A percentile compares a stretch with the other conserved stretches of the same genome.
These are phyloP conservation scores for Hemisphaericaspora nanyangensis DNA, from an alignment of 805 yeast species.

Conservation along the genomic window DNA sequence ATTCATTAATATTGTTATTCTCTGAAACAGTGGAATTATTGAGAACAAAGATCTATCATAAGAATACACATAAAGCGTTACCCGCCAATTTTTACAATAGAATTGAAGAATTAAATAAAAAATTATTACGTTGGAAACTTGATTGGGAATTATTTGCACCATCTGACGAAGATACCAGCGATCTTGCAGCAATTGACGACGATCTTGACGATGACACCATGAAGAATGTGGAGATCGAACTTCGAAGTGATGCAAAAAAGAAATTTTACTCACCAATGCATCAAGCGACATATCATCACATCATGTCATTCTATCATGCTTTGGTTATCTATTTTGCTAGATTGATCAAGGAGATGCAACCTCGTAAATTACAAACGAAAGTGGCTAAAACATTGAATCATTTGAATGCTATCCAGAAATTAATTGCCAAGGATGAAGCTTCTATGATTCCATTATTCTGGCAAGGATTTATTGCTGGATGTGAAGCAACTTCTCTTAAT, in stretches of 20 bases:
- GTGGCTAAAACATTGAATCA: constrained; percentile 61
- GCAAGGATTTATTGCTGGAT: constrained; percentile 88
- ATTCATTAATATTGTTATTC: constrained; percentile 68
- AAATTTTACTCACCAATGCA: constrained; percentile 51
- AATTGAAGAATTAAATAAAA: constrained; percentile 35
- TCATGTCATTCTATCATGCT: constrained; percentile 72
- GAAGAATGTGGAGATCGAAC: constrained; percentile 8
- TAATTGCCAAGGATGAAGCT: constrained; percentile 53
- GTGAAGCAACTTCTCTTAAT: constrained; percentile 59
- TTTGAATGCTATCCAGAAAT: constrained; percentile 55
- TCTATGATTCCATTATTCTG: constrained; percentile 75
- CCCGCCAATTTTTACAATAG: constrained; percentile 21
- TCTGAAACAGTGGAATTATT: constrained; percentile 67
- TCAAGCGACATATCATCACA: constrained; percentile 76
- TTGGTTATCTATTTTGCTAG: constrained; percentile 68
- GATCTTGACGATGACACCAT: constrained; percentile 6
- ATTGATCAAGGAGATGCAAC: constrained; percentile 52
- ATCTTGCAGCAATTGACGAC: constrained; percentile 1
- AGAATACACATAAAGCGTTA: constrained; percentile 23
- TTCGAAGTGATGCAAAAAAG: constrained; percentile 11
- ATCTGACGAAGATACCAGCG: constrained; percentile 7
- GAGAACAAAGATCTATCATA: constrained; percentile 55
- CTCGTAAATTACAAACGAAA: constrained; percentile 56
- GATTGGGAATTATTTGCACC: constrained; percentile 63
- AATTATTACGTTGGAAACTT: constrained; percentile 60